Base-by-base conservation (phyloP, 176 grass and related monocot genomes). In the Calamus simplicifolius region DNA sequence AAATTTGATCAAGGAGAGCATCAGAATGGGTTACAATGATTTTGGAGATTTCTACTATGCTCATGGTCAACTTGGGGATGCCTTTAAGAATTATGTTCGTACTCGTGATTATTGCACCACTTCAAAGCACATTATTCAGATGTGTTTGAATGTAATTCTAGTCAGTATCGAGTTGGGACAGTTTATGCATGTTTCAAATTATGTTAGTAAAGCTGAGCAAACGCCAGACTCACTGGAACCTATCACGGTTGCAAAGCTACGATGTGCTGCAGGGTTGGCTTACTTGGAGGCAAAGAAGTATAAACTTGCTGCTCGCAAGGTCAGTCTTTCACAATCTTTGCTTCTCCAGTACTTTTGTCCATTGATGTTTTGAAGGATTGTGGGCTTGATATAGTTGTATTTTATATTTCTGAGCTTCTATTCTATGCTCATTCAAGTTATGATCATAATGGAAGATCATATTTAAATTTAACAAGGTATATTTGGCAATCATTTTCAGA, bases 91-190 rank as follows among this genome's bases (percentile, higher is more conserved):
- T 71, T 98, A 93, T 74, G 81, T 98, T 58, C 66, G 94, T 51
- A 98, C 94, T 21, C 84, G 94, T 28, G 94, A 98, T 57, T 98
- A 98, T 69, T 98, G 94, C 69, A 98, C 94, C 27, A 98, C 85
- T 57, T 93, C 94, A 19, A 98, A 98, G 60, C 94, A 98, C 72
- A 89, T 98, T 78, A 87, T 83, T 69, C 94, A 98, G 66, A 98
- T 98, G 94, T 98, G 94, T 77, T 79, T 93, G 69, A 82, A 86
- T 76, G 85, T 98, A 61, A 92, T 98, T 64, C 76, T 98, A 29
- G 88, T 89, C 58, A 89, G 94, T 64, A 93, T 93, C 70, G 81
- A 98, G 57, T 81, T 98, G 51, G 85, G 81, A 17, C 94, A 98
- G 64, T 92, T 73, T 57, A 64, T 80, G 29, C 94, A 98, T 73